Evolutionary conservation across 805 yeast genomes (phyloP).

Genomic region (Yamadazyma paraphyllophila): DNA sequence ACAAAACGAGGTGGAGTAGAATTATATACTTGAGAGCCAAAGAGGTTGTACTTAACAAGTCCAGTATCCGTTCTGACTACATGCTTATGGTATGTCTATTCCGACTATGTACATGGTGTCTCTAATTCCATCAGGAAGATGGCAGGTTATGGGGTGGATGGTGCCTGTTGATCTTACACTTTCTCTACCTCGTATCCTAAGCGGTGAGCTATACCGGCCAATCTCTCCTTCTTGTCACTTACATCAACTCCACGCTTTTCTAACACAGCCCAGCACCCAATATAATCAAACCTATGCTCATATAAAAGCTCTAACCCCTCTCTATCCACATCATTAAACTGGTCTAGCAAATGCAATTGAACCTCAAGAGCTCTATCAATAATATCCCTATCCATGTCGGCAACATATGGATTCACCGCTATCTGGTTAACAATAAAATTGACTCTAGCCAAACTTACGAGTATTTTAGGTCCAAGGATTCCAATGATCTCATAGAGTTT

Average conservation of each 20-base stretch:
- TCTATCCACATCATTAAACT: slow-evolving; percentile 13
- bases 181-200: too few species aligned
- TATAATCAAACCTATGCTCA: slow-evolving; percentile 31
- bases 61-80: too few species aligned
- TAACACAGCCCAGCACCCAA: slow-evolving; percentile 36
- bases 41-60: too few species aligned
- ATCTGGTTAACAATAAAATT: slow-evolving; percentile 30
- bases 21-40: too few species aligned
- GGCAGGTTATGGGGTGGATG: too few species aligned
- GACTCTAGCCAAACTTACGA: slow-evolving; percentile 19
- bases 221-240: too few species aligned
- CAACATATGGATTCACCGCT: slow-evolving; percentile 25
- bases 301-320: slow-evolving; percentile 20
- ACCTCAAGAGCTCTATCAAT: slow-evolving; percentile 19
- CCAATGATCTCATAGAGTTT: not conserved
- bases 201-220: too few species aligned
- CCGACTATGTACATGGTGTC: too few species aligned
- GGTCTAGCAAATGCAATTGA: slow-evolving; percentile 20
- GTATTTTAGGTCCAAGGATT: slow-evolving; percentile 4
- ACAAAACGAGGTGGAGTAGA: too few species aligned
- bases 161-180: too few species aligned
- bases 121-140: too few species aligned
- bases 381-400: slow-evolving; percentile 20
- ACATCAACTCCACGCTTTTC: slow-evolving; percentile 1
- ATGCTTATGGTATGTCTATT: too few species aligned